Evolutionary conservation across 2,329 filamentous ascomycete species (phyloP).

Genomic region (Aspergillus sp.): DNA sequence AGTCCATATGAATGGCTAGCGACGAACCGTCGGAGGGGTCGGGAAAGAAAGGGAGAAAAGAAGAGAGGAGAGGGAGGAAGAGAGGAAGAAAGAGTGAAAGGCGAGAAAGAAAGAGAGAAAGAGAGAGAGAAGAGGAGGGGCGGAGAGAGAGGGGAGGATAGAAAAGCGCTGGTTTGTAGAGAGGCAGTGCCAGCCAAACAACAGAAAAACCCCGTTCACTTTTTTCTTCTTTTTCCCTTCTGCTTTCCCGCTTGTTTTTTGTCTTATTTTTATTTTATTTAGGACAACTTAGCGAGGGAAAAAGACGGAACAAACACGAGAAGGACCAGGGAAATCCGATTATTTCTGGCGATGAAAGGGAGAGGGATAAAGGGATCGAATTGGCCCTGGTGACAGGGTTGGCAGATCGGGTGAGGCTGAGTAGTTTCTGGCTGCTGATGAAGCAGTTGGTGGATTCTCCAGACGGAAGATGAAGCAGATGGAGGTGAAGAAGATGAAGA

Average conservation of each 20-base stretch:
- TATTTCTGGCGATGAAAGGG: too few species aligned
- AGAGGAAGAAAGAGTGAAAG: conserved; percentile 4
- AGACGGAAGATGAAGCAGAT: too few species aligned
- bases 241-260: background rate
- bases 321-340: too few species aligned
- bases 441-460: too few species aligned
- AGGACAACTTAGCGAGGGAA: too few species aligned
- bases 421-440: too few species aligned
- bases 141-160: background rate
- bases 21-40: background rate
- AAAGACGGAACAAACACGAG: too few species aligned
- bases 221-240: background rate
- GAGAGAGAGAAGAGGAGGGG: conserved; percentile 7
- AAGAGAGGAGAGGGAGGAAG: conserved; percentile 5
- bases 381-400: too few species aligned
- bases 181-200: too few species aligned
- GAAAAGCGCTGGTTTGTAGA: background rate
- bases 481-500: too few species aligned
- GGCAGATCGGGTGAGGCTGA: too few species aligned
- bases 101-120: conserved; percentile 5
- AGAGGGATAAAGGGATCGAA: too few species aligned
- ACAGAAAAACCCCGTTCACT: background rate
- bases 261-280: conserved; percentile 1
- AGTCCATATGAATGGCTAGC: conserved; percentile 35
- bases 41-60: conserved; percentile 5